phyloP scores from a whole-genome alignment of 805 yeast genomes.

The Saccharomycopsis schoenii region DNA sequence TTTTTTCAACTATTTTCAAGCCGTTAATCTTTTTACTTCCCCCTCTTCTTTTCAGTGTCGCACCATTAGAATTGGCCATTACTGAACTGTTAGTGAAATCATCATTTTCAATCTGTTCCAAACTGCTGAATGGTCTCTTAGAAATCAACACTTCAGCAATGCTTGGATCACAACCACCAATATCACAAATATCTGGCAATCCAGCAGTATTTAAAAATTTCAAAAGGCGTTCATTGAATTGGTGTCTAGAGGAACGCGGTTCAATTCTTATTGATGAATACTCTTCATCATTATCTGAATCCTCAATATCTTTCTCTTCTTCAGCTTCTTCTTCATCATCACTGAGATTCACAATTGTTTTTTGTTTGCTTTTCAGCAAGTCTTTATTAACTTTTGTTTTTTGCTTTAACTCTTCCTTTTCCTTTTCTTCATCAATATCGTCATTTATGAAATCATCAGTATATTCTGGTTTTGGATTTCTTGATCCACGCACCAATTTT shows the following conservation, averaged over 20 bases:
- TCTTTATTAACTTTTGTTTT: slow-evolving; percentile 17
- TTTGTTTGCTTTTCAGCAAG: not conserved
- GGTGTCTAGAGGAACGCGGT: slow-evolving; percentile 20
- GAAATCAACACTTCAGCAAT: slow-evolving; percentile 55
- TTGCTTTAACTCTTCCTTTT: slow-evolving; percentile 22
- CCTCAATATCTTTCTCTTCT: slow-evolving; percentile 43
- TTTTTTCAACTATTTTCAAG: slow-evolving; percentile 60
- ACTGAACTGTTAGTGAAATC: slow-evolving; percentile 33
- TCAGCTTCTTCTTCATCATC: slow-evolving; percentile 36
- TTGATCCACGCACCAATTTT: slow-evolving; percentile 32
- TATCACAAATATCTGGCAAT: slow-evolving; percentile 66
- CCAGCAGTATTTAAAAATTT: slow-evolving; percentile 74
- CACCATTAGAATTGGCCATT: slow-evolving; percentile 22
- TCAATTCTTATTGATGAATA: not conserved
- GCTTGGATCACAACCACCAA: slow-evolving; percentile 58
- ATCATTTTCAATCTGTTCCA: slow-evolving; percentile 49
- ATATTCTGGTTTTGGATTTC: slow-evolving; percentile 23
- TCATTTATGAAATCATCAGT: slow-evolving; percentile 21
- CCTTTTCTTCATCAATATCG: slow-evolving; percentile 23
- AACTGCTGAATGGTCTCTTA: slow-evolving; percentile 57
- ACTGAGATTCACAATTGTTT: slow-evolving; percentile 14
- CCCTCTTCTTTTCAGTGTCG: slow-evolving; percentile 25
- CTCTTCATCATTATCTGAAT: slow-evolving; percentile 25
- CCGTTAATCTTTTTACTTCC: slow-evolving; percentile 52
- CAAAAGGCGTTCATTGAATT: slow-evolving; percentile 37